These are phyloP conservation scores for Trypanosoma mega DNA, from an alignment of 208 protist genomes.

Conservation along the genomic window DNA sequence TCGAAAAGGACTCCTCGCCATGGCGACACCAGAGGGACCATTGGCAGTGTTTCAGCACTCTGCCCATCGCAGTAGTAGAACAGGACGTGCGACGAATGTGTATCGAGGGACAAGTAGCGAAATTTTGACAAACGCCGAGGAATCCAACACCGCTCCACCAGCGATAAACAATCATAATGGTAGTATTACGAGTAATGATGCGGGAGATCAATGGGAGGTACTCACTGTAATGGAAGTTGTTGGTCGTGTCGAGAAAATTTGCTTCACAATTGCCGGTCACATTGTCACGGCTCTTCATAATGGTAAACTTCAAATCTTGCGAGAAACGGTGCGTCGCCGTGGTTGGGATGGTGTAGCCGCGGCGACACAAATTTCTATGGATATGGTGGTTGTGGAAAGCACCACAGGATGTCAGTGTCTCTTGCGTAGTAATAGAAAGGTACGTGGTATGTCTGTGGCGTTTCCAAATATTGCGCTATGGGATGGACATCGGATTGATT, in stretches of 20 bases:
- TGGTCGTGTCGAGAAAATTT: conserved; percentile 57
- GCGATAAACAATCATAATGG: background rate
- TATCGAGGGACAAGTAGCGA: too few species aligned
- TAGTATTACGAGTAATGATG: conserved; percentile 22
- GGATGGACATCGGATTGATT: conserved; percentile 83
- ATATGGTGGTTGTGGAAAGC: conserved; percentile 87
- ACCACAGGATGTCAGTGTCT: conserved; percentile 83
- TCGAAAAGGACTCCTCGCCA: conserved; percentile 42
- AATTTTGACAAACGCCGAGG: too few species aligned
- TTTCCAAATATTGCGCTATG: conserved; percentile 90
- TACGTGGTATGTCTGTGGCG: conserved; percentile 77
- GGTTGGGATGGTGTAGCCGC: conserved; percentile 81
- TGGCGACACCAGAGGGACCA: conserved; percentile 67
- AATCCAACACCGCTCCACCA: background rate
- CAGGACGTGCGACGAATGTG: too few species aligned
- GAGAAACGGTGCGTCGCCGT: conserved; percentile 84
- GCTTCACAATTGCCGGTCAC: conserved; percentile 56
- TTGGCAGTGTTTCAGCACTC: conserved; percentile 57
- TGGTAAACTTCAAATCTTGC: conserved; percentile 72
- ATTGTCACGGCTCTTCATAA: conserved; percentile 53
- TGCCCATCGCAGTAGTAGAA: too few species aligned
- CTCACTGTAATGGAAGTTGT: conserved; percentile 66
- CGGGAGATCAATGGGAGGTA: conserved; percentile 63
- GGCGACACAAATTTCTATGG: conserved; percentile 83
- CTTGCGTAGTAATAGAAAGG: conserved; percentile 63